phyloP scores from a whole-genome alignment of 257 asterid species.

The Primulina eburnea region DNA sequence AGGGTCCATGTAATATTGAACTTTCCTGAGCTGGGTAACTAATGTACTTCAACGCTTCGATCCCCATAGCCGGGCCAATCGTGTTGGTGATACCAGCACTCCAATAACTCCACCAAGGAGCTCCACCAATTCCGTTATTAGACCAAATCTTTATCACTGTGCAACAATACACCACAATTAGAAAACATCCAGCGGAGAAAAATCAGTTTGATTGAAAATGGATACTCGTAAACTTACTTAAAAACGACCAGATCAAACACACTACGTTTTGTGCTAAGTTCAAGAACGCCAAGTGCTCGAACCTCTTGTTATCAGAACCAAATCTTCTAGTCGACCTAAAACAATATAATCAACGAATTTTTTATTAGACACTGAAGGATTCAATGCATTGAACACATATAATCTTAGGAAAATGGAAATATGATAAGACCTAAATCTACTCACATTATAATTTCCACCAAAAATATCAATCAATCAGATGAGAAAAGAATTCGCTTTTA shows the following conservation, averaged over 20 bases:
- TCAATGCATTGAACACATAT: conserved; percentile 10
- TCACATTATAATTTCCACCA: conserved; percentile 1
- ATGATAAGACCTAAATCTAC: conserved; percentile 7
- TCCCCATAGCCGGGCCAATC: conserved; percentile 98
- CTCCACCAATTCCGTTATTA: conserved; percentile 61
- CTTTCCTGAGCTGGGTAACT: conserved; percentile 95
- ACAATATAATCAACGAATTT: conserved; percentile 18
- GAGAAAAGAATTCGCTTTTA: background rate
- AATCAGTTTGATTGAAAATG: conserved; percentile 3
- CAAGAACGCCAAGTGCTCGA: conserved; percentile 93
- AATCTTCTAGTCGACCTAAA: conserved; percentile 85
- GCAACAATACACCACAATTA: conserved; percentile 19
- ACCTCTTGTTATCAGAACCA: conserved; percentile 84
- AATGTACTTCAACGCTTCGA: conserved; percentile 89
- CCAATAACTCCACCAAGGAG: conserved; percentile 99
- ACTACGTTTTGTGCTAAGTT: conserved; percentile 94
- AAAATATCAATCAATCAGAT: background rate
- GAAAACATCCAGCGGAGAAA: background rate
- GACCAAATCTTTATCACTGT: conserved; percentile 91
- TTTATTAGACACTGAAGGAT: background rate
- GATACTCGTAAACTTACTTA: conserved; percentile 55
- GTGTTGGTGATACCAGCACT: conserved; percentile 97
- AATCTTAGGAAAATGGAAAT: conserved; percentile 7
- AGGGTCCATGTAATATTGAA: background rate
- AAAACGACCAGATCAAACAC: conserved; percentile 84